Evolutionary conservation across 257 asterid species (phyloP), one percentile per base, ranked within the genome.

Genomic region (Euphrasia confusa): DNA sequence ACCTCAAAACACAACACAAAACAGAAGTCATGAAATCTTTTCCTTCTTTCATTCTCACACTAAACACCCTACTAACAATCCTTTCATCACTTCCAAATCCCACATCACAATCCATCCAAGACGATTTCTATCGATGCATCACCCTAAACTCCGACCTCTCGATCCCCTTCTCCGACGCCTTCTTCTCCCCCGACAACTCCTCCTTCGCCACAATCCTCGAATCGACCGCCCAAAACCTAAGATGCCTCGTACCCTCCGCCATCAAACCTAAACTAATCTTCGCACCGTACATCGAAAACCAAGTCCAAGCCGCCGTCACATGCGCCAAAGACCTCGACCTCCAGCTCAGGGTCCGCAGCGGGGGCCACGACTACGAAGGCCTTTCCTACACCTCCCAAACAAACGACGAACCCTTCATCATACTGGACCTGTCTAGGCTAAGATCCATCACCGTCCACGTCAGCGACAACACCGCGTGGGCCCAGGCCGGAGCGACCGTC

Each of bases 361-460:
- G 82, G 0, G 82, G 82, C 56, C 83, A 78, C 10, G 80, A 75
- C 33, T 78, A 78, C 39, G 83, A 79, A 58, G 80, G 83, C 18
- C 68, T 75, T 7, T 79, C 83, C 0, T 79, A 75, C 73, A 66
- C 53, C 55, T 75, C 83, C 1, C 4, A 7, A 10, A 0, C 58
- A 0, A 50, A 50, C 6, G 54, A 65, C 11, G 75, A 63, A 4
- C 72, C 77, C 0, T 75, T 78, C 58, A 24, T 78, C 37, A 52
- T 78, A 54, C 24, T 78, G 3, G 83, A 78, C 70, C 58, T 78
- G 0, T 75, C 75, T 3, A 66, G 30, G 14, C 80, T 78, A 5
- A 75, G 80, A 15, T 74, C 80, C 1, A 32, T 78, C 66, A 64
- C 61, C 7, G 78, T 78, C 1, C 77, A 79, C 49, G 49, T 72